Percentiles rank a stretch among this genome's conserved stretches.
Conservation (phyloP, 495 filamentous ascomycete species). For the Neurospora hispaniola region DNA sequence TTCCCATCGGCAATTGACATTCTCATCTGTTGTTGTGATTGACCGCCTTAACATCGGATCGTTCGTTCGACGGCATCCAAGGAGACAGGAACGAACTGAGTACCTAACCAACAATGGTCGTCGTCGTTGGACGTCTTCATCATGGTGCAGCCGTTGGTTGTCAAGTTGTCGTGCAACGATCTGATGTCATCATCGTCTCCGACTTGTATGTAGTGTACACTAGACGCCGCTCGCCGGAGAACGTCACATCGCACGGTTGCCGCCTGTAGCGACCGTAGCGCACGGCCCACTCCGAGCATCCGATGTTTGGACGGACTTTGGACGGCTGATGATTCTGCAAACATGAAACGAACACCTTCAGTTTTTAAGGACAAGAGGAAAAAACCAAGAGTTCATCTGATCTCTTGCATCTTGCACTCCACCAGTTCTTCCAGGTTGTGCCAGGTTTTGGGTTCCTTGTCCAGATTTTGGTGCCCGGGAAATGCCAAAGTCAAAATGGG, state of each 20-base stretch:
- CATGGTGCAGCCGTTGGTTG: not conserved
- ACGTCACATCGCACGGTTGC: not conserved
- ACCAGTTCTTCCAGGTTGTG: not conserved
- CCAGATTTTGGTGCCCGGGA: not conserved
- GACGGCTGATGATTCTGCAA: not conserved
- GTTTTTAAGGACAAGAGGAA: not conserved
- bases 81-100: not conserved
- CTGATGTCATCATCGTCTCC: not conserved
- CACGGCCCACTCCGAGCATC: not conserved
- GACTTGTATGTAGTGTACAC: not conserved
- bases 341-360: not conserved
- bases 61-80: not conserved
- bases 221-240: not conserved
- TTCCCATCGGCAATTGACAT: not conserved
- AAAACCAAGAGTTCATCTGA: not conserved
- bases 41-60: not conserved
- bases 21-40: not conserved
- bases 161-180: not conserved
- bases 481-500: not conserved
- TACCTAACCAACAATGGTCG: not conserved
- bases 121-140: not conserved
- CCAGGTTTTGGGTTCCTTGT: not conserved
- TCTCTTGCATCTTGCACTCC: not conserved
- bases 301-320: not conserved
- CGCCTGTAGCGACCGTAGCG: not conserved